Percentiles rank a stretch among this genome's conserved stretches.
These are phyloP conservation scores for Russula virescens DNA, from an alignment of 768 basidiomycete species.

Conservation along the genomic window DNA sequence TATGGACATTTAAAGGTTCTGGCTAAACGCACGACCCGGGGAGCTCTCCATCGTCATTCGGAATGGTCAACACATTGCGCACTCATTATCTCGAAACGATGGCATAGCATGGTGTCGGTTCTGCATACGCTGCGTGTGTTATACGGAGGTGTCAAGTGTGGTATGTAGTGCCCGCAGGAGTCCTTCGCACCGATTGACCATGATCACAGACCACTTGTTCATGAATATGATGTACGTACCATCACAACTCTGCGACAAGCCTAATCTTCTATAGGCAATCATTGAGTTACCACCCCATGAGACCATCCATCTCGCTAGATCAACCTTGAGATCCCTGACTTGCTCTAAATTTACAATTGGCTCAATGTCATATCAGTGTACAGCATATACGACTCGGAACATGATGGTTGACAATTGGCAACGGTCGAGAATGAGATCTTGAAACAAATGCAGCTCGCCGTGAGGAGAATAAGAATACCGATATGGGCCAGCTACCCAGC, in stretches of 20 bases:
- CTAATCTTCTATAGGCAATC: conserved; percentile 69
- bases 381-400: too few species aligned
- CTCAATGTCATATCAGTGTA: too few species aligned
- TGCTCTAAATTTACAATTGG: too few species aligned
- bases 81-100: conserved; percentile 83
- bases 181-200: not conserved
- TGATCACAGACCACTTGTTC: conserved; percentile 53
- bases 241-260: conserved; percentile 60
- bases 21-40: conserved; percentile 75
- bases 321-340: too few species aligned
- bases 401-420: too few species aligned
- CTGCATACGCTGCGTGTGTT: conserved; percentile 67
- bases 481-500: too few species aligned
- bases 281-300: conserved; percentile 63
- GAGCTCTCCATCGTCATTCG: conserved; percentile 59
- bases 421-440: too few species aligned
- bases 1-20: conserved; percentile 67
- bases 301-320: conserved; percentile 56
- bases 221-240: conserved; percentile 61
- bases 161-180: conserved; percentile 33
- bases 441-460: too few species aligned
- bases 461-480: too few species aligned
- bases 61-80: conserved; percentile 48
- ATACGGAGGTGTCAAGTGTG: conserved; percentile 39
- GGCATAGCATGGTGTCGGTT: conserved; percentile 88